Conservation (phyloP, 129 eudicot species). For the Rutidosis leptorrhynchoides region DNA sequence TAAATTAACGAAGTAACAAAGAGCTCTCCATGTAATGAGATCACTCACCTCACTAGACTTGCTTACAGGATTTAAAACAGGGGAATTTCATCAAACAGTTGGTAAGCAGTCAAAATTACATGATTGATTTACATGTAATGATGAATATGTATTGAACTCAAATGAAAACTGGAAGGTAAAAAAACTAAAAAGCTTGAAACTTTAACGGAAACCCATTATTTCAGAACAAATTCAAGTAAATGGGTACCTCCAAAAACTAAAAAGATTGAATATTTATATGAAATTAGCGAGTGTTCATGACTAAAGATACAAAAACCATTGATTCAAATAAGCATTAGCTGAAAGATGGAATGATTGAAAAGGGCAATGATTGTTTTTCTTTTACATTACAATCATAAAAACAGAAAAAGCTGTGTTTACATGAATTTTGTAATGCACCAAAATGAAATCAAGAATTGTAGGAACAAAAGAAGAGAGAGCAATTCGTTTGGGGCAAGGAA, state of each 20-base stretch:
- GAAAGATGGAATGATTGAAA: slow-evolving; percentile 8
- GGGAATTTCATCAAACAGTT: slow-evolving; percentile 30
- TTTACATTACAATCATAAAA: slow-evolving; percentile 36
- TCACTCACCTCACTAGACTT: slow-evolving; percentile 23
- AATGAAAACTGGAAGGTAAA: slow-evolving; percentile 1
- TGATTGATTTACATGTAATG: slow-evolving; percentile 41
- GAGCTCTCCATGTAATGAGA: slow-evolving; percentile 39
- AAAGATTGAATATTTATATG: neutral
- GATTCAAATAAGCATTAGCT: slow-evolving; percentile 7
- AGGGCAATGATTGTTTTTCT: slow-evolving; percentile 11
- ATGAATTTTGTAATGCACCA: slow-evolving; percentile 19
- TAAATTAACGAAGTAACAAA: slow-evolving; percentile 21
- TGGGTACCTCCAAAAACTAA: slow-evolving; percentile 34
- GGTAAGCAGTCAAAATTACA: slow-evolving; percentile 20
- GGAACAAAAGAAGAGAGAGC: slow-evolving; percentile 15
- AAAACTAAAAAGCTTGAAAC: neutral
- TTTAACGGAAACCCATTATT: slow-evolving; percentile 60
- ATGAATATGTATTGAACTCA: neutral
- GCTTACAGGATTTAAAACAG: slow-evolving; percentile 25
- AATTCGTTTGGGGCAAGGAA: neutral
- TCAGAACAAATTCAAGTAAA: slow-evolving; percentile 25
- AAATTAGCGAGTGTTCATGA: slow-evolving; percentile 4
- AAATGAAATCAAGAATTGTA: slow-evolving; percentile 17
- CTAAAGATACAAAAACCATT: neutral
- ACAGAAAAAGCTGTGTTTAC: slow-evolving; percentile 17